Conservation (phyloP, 805 yeast genomes). For the Candida railenensis region DNA sequence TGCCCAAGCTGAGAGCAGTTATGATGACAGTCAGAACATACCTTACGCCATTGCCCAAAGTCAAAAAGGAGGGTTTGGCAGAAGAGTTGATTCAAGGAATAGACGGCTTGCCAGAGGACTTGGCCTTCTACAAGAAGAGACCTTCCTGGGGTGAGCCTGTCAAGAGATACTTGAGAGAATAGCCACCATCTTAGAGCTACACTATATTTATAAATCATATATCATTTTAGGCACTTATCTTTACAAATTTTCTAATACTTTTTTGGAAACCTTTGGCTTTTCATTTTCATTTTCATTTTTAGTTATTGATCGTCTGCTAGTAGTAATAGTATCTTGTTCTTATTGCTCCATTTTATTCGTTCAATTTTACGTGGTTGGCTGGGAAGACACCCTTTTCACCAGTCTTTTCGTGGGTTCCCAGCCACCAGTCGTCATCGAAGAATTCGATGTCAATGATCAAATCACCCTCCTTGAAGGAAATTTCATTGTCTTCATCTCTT, state of each 20-base stretch:
- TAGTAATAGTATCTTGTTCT: not conserved
- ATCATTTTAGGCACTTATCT: not conserved
- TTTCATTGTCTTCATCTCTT: constrained; percentile 90
- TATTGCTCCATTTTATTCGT: constrained; percentile 2
- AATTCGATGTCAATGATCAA: constrained; percentile 78
- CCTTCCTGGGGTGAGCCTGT: constrained; percentile 40
- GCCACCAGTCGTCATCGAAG: constrained; percentile 97
- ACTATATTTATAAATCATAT: too few relatives aligned
- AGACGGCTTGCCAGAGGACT: constrained; percentile 36
- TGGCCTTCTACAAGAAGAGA: constrained; percentile 36
- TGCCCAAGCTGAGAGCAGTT: constrained; percentile 34
- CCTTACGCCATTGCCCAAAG: constrained; percentile 26
- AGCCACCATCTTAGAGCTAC: too few relatives aligned
- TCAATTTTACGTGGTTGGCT: constrained; percentile 69
- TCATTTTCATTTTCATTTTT: not conserved
- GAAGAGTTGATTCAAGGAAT: constrained; percentile 30
- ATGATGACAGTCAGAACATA: constrained; percentile 39
- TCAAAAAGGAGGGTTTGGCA: constrained; percentile 33
- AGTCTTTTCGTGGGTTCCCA: constrained; percentile 63
- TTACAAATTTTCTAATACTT: not conserved
- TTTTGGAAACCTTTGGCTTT: not conserved
- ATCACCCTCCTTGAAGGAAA: constrained; percentile 83
- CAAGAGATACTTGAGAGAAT: constrained; percentile 22
- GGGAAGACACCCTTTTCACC: constrained; percentile 90
- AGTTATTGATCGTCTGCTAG: too few relatives aligned